These are phyloP conservation scores for Dioscorea zingiberensis DNA, from an alignment of 106 monocot species.

Conservation along the genomic window DNA sequence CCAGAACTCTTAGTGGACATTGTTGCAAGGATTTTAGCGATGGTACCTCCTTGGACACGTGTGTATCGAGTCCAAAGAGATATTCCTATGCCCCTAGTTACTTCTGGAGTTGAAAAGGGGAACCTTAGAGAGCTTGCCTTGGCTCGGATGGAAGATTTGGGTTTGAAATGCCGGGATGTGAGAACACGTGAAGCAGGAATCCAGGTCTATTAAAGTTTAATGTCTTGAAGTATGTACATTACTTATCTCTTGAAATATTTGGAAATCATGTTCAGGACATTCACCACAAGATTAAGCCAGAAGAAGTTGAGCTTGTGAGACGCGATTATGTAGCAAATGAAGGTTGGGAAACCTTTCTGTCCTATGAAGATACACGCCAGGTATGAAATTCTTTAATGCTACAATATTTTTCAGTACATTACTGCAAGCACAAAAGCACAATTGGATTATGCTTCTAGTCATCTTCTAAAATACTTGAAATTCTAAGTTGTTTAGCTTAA, in stretches of 20 bases:
- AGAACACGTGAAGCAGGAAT: conserved; percentile 99
- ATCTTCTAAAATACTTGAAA: too few relatives aligned
- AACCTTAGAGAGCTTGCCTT: conserved; percentile 98
- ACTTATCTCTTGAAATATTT: too few relatives aligned
- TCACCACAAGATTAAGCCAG: conserved; percentile 95
- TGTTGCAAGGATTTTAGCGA: conserved; percentile 85
- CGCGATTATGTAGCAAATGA: conserved; percentile 97
- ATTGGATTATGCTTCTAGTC: too few relatives aligned
- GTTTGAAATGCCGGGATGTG: conserved; percentile 97
- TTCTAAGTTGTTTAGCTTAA: too few relatives aligned
- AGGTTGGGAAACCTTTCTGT: conserved; percentile 99
- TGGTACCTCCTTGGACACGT: conserved; percentile 99
- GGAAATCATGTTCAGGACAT: conserved; percentile 58
- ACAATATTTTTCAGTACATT: background rate
- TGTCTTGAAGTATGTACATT: too few relatives aligned
- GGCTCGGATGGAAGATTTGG: conserved; percentile 98
- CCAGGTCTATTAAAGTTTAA: conserved; percentile 45
- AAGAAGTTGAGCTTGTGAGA: conserved; percentile 89
- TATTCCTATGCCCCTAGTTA: conserved; percentile 99
- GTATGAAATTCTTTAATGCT: conserved; percentile 21
- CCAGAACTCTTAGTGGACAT: conserved; percentile 98
- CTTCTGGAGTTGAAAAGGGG: conserved; percentile 98
- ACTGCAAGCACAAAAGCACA: too few relatives aligned
- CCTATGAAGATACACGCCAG: conserved; percentile 96
- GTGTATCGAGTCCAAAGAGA: conserved; percentile 98